These are phyloP conservation scores for Pelargonium cotyledonis DNA, from an alignment of 441 rosid species.

Conservation along the genomic window DNA sequence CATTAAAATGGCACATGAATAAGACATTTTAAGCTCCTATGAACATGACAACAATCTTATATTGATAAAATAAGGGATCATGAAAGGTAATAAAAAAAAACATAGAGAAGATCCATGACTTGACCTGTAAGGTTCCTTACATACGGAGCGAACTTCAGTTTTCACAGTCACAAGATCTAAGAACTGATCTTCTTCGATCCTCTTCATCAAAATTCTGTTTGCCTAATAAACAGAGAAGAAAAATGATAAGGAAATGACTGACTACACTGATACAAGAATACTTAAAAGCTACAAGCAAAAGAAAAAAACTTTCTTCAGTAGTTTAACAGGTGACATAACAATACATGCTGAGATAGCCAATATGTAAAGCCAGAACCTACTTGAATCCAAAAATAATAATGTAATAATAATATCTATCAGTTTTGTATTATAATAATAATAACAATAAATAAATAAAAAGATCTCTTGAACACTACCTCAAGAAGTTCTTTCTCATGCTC, in stretches of 20 bases:
- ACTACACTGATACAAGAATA: conserved; percentile 11
- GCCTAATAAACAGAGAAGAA: conserved; percentile 38
- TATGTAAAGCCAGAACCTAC: too few species aligned
- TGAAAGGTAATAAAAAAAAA: not conserved
- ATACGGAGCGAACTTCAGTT: conserved; percentile 69
- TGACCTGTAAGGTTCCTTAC: conserved; percentile 96
- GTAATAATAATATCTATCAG: not conserved
- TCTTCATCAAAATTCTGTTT: conserved; percentile 74
- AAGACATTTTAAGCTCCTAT: too few species aligned
- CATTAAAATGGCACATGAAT: too few species aligned
- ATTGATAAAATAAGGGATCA: not conserved
- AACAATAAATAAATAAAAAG: not conserved
- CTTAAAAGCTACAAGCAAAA: conserved; percentile 13
- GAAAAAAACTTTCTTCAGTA: not conserved
- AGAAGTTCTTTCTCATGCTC: conserved; percentile 82
- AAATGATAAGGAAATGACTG: conserved; percentile 9
- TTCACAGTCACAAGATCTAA: conserved; percentile 80
- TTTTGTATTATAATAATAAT: not conserved
- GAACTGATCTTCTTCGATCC: conserved; percentile 92
- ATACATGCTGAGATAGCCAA: too few species aligned
- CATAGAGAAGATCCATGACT: conserved; percentile 7
- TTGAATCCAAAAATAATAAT: not conserved
- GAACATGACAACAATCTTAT: too few species aligned
- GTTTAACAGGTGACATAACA: not conserved
- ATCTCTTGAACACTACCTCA: conserved; percentile 45